phyloP scores from a whole-genome alignment of 2,329 filamentous ascomycete species.

The Xylariales sp. region DNA sequence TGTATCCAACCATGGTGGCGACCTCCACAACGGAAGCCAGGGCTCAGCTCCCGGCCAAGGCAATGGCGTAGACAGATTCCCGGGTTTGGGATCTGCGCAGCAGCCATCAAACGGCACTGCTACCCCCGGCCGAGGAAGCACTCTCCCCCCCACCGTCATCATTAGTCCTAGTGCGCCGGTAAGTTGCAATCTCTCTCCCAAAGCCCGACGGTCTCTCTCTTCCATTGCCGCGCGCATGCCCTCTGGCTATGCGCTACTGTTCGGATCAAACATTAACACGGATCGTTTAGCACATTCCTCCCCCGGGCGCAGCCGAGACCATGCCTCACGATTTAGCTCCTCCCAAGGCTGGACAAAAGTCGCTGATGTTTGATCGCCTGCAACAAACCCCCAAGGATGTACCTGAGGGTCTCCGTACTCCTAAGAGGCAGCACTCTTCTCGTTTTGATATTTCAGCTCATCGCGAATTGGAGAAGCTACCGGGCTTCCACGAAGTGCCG shows the following conservation, averaged over 20 bases:
- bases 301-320: slow-evolving; percentile 89
- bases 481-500: slow-evolving; percentile 95
- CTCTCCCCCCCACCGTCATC: slow-evolving; percentile 79
- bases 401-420: slow-evolving; percentile 89
- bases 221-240: too few species aligned
- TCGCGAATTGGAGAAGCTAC: slow-evolving; percentile 92
- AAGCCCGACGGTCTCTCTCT: too few species aligned
- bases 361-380: slow-evolving; percentile 79
- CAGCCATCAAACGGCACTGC: slow-evolving; percentile 47
- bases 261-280: too few species aligned
- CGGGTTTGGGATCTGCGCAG: slow-evolving; percentile 27
- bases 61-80: slow-evolving; percentile 31
- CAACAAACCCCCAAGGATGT: slow-evolving; percentile 96
- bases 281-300: slow-evolving; percentile 82
- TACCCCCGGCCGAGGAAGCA: slow-evolving; percentile 60
- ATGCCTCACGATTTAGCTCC: slow-evolving; percentile 97
- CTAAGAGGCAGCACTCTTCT: slow-evolving; percentile 94
- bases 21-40: slow-evolving; percentile 36
- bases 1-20: slow-evolving; percentile 31
- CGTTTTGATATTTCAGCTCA: slow-evolving; percentile 97
- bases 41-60: slow-evolving; percentile 27
- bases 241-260: too few species aligned
- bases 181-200: too few species aligned
- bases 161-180: slow-evolving; percentile 93
- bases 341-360: slow-evolving; percentile 88